A percentile compares a stretch with the other conserved stretches of the same genome.
Evolutionary conservation across 768 basidiomycete species (phyloP).

Genomic region (Cytidiella melzeri): DNA sequence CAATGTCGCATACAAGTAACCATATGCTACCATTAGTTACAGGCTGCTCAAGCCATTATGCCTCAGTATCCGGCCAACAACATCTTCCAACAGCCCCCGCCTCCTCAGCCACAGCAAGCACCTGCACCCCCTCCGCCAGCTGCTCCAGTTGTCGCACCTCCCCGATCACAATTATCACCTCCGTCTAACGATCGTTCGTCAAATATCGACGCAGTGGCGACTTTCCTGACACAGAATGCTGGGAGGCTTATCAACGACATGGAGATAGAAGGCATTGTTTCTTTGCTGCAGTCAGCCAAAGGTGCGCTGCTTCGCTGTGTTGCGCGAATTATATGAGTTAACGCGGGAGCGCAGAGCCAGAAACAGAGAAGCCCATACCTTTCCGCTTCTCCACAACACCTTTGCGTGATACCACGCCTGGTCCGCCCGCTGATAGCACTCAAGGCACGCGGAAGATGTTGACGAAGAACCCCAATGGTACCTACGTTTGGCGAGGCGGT

Average conservation of each 20-base stretch:
- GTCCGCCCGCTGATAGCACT: slow-evolving; percentile 19
- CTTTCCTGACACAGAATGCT: slow-evolving; percentile 42
- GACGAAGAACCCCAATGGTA: slow-evolving; percentile 67
- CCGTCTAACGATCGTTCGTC: slow-evolving; percentile 17
- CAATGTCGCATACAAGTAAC: no score
- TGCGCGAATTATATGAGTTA: slow-evolving; percentile 7
- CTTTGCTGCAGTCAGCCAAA: slow-evolving; percentile 46
- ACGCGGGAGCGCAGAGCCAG: slow-evolving; percentile 11
- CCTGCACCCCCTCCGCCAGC: slow-evolving; percentile 9
- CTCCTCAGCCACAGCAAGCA: not conserved
- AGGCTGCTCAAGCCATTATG: not conserved
- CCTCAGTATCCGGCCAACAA: not conserved
- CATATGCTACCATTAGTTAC: no score
- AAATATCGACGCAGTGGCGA: slow-evolving; percentile 43
- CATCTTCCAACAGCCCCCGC: not conserved
- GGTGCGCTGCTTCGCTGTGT: slow-evolving; percentile 26
- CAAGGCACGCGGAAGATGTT: slow-evolving; percentile 43
- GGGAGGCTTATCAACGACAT: slow-evolving; percentile 37
- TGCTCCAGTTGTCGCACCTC: slow-evolving; percentile 14
- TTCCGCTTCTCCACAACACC: slow-evolving; percentile 57
- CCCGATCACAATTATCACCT: slow-evolving; percentile 13
- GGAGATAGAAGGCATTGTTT: slow-evolving; percentile 49
- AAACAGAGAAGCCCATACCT: slow-evolving; percentile 40
- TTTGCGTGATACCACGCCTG: slow-evolving; percentile 34
- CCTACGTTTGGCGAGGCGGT: slow-evolving; percentile 68